Evolutionary conservation across 1,284 basidiomycete genomes (phyloP), one percentile per base, ranked within the genome.

Genomic region (Tylopilus sp.): DNA sequence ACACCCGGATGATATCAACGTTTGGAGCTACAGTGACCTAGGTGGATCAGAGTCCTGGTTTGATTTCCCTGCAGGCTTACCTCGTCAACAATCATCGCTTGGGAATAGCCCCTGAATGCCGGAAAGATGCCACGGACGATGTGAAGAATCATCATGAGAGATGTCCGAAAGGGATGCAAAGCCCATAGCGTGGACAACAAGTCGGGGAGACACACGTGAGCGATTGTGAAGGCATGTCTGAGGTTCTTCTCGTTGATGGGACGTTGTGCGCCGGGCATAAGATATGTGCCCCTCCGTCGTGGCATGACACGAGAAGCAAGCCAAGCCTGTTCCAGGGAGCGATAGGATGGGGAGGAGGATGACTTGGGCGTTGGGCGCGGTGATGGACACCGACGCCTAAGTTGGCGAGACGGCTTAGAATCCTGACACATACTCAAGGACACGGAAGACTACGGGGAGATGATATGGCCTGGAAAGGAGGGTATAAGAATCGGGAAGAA

Each of bases 51-150:
- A 19, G 33, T 26, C 15, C 11, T 14, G 29, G 17, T 14, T 24
- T 17, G 3, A 25, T 40, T 37, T 24, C 6, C 22, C 17, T 28
- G 19, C 17, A 42, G 49, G 66, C 80, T 50, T 53, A 86, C 88
- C 80, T 91, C 87, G 71, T 91, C 85, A 57, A 91, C 82, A 59
- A 91, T 87, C 68, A 88, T 72, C 47, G 88, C 88, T 75, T 91
- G 89, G 13, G 89, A 90, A 74, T 89, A 90, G 53, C 87, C 85
- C 71, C 86, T 81, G 68, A 87, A 86, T 13, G 88, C 88, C 37
- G 88, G 88, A 63, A 90, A 82, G 54, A 86, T 70, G 55, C 87
- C 89, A 58, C 87, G 81, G 56, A 85, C 62, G 48, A 90, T 71
- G 66, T 90, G 86, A 59, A 88, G 72, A 50, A 76, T 55, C 62